Evolutionary conservation across 257 asterid genomes (phyloP).

Genomic region (Leonotis leonurus): DNA sequence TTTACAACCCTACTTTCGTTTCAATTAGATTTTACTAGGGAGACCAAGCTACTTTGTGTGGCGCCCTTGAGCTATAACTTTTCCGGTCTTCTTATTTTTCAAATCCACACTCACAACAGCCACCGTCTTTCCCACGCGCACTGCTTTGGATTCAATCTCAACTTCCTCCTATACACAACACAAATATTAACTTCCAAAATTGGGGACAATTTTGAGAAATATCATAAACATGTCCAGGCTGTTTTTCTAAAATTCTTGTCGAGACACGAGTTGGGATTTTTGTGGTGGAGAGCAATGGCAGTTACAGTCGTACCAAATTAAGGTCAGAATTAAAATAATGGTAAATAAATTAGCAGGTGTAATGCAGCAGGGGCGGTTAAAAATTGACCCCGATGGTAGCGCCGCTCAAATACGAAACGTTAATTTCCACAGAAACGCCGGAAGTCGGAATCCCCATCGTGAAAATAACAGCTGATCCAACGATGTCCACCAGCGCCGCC

Average conservation of each 20-base stretch:
- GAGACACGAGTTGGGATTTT: too few species aligned
- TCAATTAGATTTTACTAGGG: constrained; percentile 57
- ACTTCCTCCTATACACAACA: constrained; percentile 57
- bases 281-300: too few species aligned
- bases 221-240: too few species aligned
- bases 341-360: neutral
- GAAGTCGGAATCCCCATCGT: constrained; percentile 44
- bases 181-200: neutral
- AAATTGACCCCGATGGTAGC: constrained; percentile 61
- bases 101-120: constrained; percentile 73
- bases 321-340: too few species aligned
- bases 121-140: constrained; percentile 64
- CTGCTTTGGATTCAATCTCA: constrained; percentile 68
- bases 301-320: too few species aligned
- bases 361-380: too few species aligned
- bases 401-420: constrained; percentile 49
- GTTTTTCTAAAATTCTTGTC: too few species aligned
- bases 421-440: constrained; percentile 79
- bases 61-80: constrained; percentile 73
- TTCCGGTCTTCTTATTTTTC: constrained; percentile 59
- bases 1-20: neutral
- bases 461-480: constrained; percentile 53
- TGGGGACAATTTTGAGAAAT: too few species aligned
- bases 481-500: constrained; percentile 65
- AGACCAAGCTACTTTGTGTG: constrained; percentile 61